These are phyloP conservation scores for Citrus hindsii DNA, from an alignment of 345 rosid genomes.

Conservation along the genomic window DNA sequence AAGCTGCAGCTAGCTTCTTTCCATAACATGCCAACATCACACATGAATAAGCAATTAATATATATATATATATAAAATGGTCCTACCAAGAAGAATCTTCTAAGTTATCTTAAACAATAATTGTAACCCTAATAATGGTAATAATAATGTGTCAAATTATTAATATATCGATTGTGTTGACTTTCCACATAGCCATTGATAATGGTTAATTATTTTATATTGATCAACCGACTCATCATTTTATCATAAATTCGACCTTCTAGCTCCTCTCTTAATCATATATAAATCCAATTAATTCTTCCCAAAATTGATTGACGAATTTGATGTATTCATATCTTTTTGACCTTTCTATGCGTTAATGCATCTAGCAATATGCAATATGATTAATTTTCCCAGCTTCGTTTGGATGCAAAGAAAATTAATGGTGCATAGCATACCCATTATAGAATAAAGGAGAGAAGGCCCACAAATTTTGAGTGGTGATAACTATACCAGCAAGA, in stretches of 20 bases:
- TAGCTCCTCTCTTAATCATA: background rate
- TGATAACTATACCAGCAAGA: background rate
- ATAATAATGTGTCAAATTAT: constrained; percentile 10
- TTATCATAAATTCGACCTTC: background rate
- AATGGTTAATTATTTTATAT: background rate
- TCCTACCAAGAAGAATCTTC: constrained; percentile 34
- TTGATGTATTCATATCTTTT: background rate
- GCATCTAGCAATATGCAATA: background rate
- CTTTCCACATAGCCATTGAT: constrained; percentile 11
- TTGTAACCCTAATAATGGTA: background rate
- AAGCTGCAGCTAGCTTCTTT: background rate
- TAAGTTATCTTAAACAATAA: constrained; percentile 12
- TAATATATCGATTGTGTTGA: constrained; percentile 19
- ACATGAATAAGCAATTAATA: constrained; percentile 6
- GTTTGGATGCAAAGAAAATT: constrained; percentile 7
- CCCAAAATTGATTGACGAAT: background rate
- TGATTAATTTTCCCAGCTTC: constrained; percentile 12
- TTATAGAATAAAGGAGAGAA: background rate
- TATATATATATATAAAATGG: background rate
- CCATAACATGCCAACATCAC: constrained; percentile 17
- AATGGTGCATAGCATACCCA: background rate
- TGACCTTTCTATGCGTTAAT: background rate
- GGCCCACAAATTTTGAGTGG: constrained; percentile 17
- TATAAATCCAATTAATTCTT: background rate
- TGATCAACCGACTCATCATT: constrained; percentile 16